Evolutionary conservation across 2,329 filamentous ascomycete species (phyloP).

Genomic region (Exophiala dermatitidis): DNA sequence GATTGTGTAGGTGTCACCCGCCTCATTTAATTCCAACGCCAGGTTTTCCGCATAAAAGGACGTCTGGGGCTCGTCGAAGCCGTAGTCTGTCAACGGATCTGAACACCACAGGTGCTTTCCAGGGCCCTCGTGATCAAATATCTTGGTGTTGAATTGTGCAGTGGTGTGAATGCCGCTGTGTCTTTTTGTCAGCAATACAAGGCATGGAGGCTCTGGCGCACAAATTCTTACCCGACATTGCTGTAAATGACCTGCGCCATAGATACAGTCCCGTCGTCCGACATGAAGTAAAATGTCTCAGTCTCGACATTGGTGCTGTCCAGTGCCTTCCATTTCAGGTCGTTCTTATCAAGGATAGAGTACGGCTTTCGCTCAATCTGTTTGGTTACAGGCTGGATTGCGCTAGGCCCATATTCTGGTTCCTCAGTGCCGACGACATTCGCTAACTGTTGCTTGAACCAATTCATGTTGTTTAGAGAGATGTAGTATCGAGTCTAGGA

Average conservation of each 20-base stretch:
- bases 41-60: constrained; percentile 82
- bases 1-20: constrained; percentile 75
- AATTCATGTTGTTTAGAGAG: constrained; percentile 67
- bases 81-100: constrained; percentile 67
- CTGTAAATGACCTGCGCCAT: constrained; percentile 94
- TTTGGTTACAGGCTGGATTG: constrained; percentile 76
- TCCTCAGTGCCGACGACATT: constrained; percentile 92
- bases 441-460: constrained; percentile 74
- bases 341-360: constrained; percentile 68
- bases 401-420: constrained; percentile 85
- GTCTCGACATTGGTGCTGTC: constrained; percentile 89
- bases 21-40: constrained; percentile 76
- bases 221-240: constrained; percentile 71
- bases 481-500: constrained; percentile 2
- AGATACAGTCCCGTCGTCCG: constrained; percentile 67
- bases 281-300: constrained; percentile 84
- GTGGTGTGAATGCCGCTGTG: constrained; percentile 79
- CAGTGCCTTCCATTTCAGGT: constrained; percentile 75
- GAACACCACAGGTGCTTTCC: constrained; percentile 77
- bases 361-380: constrained; percentile 72
- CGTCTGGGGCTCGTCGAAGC: constrained; percentile 76
- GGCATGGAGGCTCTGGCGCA: constrained; percentile 6
- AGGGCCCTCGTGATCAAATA: constrained; percentile 68
- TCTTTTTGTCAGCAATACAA: constrained; percentile 5
- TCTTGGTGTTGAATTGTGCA: constrained; percentile 87